Base-by-base conservation (phyloP, 257 asterid genomes). In the Nicotiana otophora region DNA sequence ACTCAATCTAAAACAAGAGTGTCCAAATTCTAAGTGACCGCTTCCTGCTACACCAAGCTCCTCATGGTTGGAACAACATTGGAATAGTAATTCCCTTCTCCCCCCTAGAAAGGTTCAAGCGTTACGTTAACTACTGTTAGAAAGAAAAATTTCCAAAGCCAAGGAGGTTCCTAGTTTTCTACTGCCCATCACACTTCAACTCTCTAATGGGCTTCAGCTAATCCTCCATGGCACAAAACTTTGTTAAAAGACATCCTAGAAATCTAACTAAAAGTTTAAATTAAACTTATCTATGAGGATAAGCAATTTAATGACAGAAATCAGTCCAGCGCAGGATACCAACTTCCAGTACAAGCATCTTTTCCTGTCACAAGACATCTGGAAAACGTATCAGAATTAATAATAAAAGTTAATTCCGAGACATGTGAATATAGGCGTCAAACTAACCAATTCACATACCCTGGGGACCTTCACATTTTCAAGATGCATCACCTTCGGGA, bases 341-440 rank as follows among this genome's bases (percentile, higher is more conserved):
- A 72, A 7, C 65, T 67, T 12, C 48, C 77, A 51, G 36, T 65
- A 48, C 75, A 65, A 33, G 78, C 87, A 81, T 81, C 67, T 81
- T 77, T 78, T 67, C 94, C 97, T 93, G 95, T 88, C 93, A 89
- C 82, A 85, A 84, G 89, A 81, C 86, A 89, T 86, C 93, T 88
- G 84, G 89, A 88, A 85, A 84, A 88, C 88, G 63, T 74, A 92
- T 90, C 94, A 94, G 95, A 87, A 77, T 12, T 30, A 82, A 79
- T 72, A 57, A 61, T 46, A 36, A 86, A 80, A 82, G 53, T 28
- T 48, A 84, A 81, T 83, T 61, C 5, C 14, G 34, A 64, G 16
- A 69, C 68, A 34, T 80, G 36, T 65, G 76, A 77, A 72, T 46
- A 83, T 30, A 75, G 54, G 54, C 72, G 62, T 74, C 60, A 51